phyloP scores from a whole-genome alignment of 2,329 filamentous ascomycete genomes.

The Ascomycota sp. region DNA sequence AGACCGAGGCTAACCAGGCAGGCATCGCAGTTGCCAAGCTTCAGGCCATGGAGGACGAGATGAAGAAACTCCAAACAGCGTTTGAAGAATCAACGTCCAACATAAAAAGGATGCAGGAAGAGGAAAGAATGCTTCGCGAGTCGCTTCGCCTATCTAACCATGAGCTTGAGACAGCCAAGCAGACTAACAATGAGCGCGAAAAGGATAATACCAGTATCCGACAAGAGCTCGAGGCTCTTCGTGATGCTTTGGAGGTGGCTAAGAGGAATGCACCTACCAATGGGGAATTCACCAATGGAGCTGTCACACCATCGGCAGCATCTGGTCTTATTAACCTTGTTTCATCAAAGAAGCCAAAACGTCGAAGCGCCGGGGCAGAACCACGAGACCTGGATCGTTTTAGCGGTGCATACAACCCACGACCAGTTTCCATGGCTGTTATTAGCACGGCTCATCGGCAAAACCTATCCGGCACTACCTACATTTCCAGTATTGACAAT shows the following conservation, averaged over 20 bases:
- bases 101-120: slow-evolving; percentile 85
- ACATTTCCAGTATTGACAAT: slow-evolving; percentile 65
- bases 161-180: slow-evolving; percentile 62
- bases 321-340: slow-evolving; percentile 90
- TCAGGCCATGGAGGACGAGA: slow-evolving; percentile 83
- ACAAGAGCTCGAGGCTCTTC: slow-evolving; percentile 73
- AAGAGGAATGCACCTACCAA: slow-evolving; percentile 60
- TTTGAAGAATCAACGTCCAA: slow-evolving; percentile 82
- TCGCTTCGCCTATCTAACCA: slow-evolving; percentile 58
- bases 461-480: slow-evolving; percentile 53
- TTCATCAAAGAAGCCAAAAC: slow-evolving; percentile 89
- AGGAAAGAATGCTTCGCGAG: slow-evolving; percentile 71
- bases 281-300: slow-evolving; percentile 28
- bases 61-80: slow-evolving; percentile 72
- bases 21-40: slow-evolving; percentile 85
- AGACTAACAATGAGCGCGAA: slow-evolving; percentile 57
- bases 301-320: slow-evolving; percentile 27
- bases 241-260: slow-evolving; percentile 79
- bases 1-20: slow-evolving; percentile 91
- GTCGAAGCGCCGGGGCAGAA: slow-evolving; percentile 77
- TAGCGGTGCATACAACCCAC: slow-evolving; percentile 80
- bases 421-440: slow-evolving; percentile 90
- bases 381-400: slow-evolving; percentile 73
- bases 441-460: slow-evolving; percentile 46
- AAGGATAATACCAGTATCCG: slow-evolving; percentile 69